Evolutionary conservation across 805 yeast species (phyloP).

Genomic region (Barnettozyma siamensis): DNA sequence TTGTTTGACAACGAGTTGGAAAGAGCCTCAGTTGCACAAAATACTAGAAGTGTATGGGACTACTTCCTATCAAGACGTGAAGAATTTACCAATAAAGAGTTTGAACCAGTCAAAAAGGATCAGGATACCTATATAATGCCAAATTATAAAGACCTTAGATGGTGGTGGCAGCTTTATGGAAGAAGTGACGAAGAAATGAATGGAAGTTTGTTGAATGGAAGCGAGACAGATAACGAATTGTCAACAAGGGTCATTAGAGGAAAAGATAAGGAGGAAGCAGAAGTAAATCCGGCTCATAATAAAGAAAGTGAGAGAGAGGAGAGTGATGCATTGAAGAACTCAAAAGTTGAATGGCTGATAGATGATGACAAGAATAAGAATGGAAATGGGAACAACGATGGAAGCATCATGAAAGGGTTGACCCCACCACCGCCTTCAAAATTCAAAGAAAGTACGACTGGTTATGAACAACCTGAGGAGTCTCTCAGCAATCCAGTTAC

Average conservation of each 20-base stretch:
- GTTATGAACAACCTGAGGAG: slow-evolving; percentile 5
- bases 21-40: slow-evolving; percentile 37
- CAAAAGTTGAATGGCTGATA: not conserved
- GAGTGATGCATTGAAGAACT: not conserved
- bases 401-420: slow-evolving; percentile 12
- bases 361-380: not conserved
- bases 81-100: slow-evolving; percentile 61
- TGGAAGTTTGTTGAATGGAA: slow-evolving; percentile 8
- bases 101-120: slow-evolving; percentile 23
- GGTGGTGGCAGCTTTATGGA: slow-evolving; percentile 90
- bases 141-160: slow-evolving; percentile 54
- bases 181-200: slow-evolving; percentile 66
- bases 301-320: not conserved
- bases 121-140: slow-evolving; percentile 44
- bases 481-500: not conserved
- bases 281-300: not conserved
- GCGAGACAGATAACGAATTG: slow-evolving; percentile 5
- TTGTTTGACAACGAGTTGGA: slow-evolving; percentile 71
- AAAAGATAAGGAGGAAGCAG: not conserved
- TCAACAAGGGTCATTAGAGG: not conserved
- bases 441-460: slow-evolving; percentile 1
- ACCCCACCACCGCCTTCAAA: slow-evolving; percentile 16
- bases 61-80: slow-evolving; percentile 70
- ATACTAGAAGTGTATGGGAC: slow-evolving; percentile 87
- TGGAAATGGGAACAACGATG: not conserved